Conservation (phyloP, 1,284 basidiomycete genomes). For the Takashimella tepidaria region DNA sequence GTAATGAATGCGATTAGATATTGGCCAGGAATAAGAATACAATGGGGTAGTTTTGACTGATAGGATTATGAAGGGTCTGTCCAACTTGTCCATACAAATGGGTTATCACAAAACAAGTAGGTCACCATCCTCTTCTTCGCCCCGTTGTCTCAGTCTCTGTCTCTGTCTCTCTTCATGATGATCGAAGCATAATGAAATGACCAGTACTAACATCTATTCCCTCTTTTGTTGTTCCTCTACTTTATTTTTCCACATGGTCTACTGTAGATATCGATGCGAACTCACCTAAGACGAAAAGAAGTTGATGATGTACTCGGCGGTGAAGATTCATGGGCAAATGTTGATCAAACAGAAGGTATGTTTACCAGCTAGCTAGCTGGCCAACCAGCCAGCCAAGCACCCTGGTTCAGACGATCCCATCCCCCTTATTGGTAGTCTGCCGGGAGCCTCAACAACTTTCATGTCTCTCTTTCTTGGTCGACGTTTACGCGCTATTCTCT, state of each 20-base stretch:
- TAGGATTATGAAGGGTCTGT: slow-evolving; percentile 59
- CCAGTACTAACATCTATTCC: not conserved
- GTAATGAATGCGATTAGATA: too few species aligned
- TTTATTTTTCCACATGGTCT: slow-evolving; percentile 70
- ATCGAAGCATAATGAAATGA: not conserved
- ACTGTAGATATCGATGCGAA: slow-evolving; percentile 81
- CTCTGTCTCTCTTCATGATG: not conserved
- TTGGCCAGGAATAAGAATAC: too few species aligned
- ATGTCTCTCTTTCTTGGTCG: too few species aligned
- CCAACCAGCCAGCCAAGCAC: too few species aligned
- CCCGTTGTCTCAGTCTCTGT: too few species aligned
- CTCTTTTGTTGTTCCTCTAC: not conserved
- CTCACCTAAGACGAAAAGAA: slow-evolving; percentile 73
- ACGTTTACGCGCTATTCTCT: too few species aligned
- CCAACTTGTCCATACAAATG: slow-evolving; percentile 93
- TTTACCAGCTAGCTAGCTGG: too few species aligned
- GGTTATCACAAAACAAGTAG: slow-evolving; percentile 59
- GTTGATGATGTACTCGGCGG: slow-evolving; percentile 93
- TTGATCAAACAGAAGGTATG: slow-evolving; percentile 77
- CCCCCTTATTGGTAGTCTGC: too few species aligned
- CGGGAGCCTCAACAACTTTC: too few species aligned
- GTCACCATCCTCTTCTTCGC: not conserved
- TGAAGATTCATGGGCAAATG: slow-evolving; percentile 91
- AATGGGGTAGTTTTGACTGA: too few species aligned
- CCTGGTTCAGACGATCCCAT: too few species aligned